Evolutionary conservation across 176 grass and related monocot species (phyloP).

Genomic region (Cymbopogon citratus): DNA sequence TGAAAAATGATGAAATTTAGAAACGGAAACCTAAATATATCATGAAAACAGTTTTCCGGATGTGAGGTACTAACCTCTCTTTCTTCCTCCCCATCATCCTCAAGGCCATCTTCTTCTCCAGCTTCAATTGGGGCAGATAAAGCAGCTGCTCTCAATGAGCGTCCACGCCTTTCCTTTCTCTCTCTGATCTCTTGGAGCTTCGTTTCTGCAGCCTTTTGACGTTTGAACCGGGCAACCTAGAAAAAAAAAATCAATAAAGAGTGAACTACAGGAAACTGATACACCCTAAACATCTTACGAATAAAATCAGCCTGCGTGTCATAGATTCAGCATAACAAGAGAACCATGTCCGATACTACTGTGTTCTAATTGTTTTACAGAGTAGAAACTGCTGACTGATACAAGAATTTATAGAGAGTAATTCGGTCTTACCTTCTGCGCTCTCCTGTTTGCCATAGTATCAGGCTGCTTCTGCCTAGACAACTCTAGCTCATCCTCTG

Average conservation of each 20-base stretch:
- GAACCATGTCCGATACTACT: background rate
- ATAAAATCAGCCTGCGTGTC: background rate
- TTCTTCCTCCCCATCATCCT: conserved; percentile 90
- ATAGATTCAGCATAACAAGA: background rate
- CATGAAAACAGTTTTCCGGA: background rate
- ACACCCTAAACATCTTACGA: background rate
- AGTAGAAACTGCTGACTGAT: background rate
- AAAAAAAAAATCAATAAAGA: conserved; percentile 11
- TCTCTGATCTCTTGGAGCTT: conserved; percentile 91
- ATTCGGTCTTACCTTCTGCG: conserved; percentile 51
- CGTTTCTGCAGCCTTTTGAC: conserved; percentile 68
- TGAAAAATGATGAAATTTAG: background rate
- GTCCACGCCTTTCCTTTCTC: conserved; percentile 61
- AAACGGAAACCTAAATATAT: background rate
- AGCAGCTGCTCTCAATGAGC: conserved; percentile 64
- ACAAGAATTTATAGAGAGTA: background rate
- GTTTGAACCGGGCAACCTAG: conserved; percentile 69
- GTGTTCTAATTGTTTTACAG: background rate
- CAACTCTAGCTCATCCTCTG: conserved; percentile 58
- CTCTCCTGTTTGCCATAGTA: conserved; percentile 53
- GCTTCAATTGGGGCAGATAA: conserved; percentile 70
- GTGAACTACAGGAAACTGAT: background rate
- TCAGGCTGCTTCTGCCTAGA: conserved; percentile 41
- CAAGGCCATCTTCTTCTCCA: conserved; percentile 67
- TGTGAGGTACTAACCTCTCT: conserved; percentile 48